phyloP scores from a whole-genome alignment of 108 stramenopile genomes.

The Nitzschia sp. region DNA sequence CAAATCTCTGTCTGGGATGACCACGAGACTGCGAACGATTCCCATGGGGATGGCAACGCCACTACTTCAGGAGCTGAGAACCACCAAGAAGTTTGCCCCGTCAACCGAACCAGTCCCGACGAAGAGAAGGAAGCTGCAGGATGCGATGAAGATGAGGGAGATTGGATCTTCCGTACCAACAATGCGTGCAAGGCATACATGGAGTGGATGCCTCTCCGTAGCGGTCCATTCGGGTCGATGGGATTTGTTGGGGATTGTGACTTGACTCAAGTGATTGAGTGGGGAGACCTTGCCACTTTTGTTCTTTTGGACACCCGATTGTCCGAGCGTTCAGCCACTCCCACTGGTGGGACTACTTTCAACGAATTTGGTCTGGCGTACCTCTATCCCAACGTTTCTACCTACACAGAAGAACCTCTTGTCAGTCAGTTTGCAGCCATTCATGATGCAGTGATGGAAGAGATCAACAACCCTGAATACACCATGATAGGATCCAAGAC shows the following conservation, averaged over 20 bases:
- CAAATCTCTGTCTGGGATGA: conserved; percentile 32
- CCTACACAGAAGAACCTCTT: not conserved
- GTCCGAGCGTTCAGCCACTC: conserved; percentile 4
- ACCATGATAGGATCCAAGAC: conserved; percentile 4
- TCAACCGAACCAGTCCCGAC: not conserved
- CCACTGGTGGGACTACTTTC: not conserved
- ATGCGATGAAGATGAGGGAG: conserved; percentile 29
- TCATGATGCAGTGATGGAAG: not conserved
- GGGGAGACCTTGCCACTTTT: conserved; percentile 33
- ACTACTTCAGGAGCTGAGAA: conserved; percentile 15
- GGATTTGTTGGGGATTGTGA: conserved; percentile 7
- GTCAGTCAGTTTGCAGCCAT: conserved; percentile 2
- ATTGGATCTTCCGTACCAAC: not conserved
- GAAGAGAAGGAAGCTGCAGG: conserved; percentile 13
- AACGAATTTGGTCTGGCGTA: not conserved
- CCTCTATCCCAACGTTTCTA: conserved; percentile 1
- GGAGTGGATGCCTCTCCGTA: conserved; percentile 43
- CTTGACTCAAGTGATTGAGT: conserved; percentile 30
- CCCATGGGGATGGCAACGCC: conserved; percentile 9
- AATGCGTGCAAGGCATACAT: conserved; percentile 31
- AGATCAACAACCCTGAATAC: conserved; percentile 1
- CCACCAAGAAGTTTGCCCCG: conserved; percentile 28
- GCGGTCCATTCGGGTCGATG: conserved; percentile 8
- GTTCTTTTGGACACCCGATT: conserved; percentile 27
- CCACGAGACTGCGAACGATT: conserved; percentile 34